Evolutionary conservation across 2,329 filamentous ascomycete genomes (phyloP).

Genomic region (Akanthomyces uredinophilus): DNA sequence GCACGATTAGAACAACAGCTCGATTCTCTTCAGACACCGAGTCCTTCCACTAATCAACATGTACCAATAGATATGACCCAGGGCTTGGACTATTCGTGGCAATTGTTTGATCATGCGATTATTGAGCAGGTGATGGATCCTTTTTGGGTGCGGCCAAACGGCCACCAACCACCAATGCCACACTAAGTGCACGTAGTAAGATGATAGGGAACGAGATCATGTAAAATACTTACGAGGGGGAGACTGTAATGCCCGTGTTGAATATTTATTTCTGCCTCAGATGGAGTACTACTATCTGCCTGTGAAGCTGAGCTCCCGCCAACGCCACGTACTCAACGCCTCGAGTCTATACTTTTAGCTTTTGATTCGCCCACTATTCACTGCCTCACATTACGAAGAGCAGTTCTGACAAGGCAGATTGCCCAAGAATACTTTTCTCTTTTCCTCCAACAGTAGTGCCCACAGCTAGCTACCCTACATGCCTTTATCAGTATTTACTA

Average conservation of each 20-base stretch:
- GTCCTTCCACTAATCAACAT: constrained; percentile 15
- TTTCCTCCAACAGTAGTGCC: too few relatives aligned
- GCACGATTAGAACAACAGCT: constrained; percentile 24
- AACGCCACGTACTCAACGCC: too few relatives aligned
- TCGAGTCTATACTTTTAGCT: too few relatives aligned
- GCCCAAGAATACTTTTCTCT: too few relatives aligned
- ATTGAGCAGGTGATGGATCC: constrained; percentile 16
- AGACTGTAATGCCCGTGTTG: not conserved
- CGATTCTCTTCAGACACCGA: constrained; percentile 22
- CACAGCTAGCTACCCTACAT: too few relatives aligned
- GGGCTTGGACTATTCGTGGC: constrained; percentile 19
- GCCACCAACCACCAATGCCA: not conserved
- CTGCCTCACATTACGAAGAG: too few relatives aligned
- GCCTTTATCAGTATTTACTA: too few relatives aligned
- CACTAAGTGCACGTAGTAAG: not conserved
- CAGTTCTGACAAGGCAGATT: too few relatives aligned
- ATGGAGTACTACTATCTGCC: not conserved
- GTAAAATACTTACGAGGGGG: not conserved
- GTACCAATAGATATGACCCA: constrained; percentile 15
- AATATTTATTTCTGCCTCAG: not conserved
- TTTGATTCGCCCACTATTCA: too few relatives aligned
- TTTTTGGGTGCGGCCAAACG: constrained; percentile 9
- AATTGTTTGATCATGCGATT: constrained; percentile 19
- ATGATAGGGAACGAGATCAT: not conserved
- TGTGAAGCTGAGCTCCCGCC: too few relatives aligned